Evolutionary conservation across 768 basidiomycete genomes (phyloP), one percentile per base, ranked within the genome.

Genomic region (Mycena metata): DNA sequence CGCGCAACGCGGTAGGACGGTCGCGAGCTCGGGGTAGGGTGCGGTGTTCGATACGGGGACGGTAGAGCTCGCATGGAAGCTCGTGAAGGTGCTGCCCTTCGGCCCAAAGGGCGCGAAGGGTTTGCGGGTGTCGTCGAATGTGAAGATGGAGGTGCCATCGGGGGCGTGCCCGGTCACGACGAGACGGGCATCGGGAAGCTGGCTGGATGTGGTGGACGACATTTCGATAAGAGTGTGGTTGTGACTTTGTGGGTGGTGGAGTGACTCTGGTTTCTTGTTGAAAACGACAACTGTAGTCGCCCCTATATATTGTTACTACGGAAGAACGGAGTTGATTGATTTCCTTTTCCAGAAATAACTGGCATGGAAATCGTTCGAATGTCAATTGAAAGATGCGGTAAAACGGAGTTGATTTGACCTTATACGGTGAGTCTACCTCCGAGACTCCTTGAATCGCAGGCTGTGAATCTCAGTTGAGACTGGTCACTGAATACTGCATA

Each of bases 1-100:
- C 30, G 59, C 45, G 60, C 60, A 61, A 23, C 55, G 66, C 35
- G 66, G 66, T 39, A 67, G 59, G 26, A 51, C 55, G 7, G 35
- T 13, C 16, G 60, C 35, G 33, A 58, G 52, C 46, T 62, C 66
- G 66, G 66, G 66, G 47, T 21, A 36, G 9, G 66, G 60, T 12
- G 55, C 54, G 54, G 55, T 67, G 55, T 62, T 67, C 35, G 66
- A 67, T 7, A 55, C 60, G 24, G 66, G 66, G 21, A 62, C 54
- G 46, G 35, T 39, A 42, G 52, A 43, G 66, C 59, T 67, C 30
- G 66, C 54, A 36, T 67, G 66, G 54, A 67, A 62, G 54, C 30
- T 61, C 19, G 55, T 58, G 55, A 67, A 62, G 21, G 24, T 54
- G 5, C 13, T 23, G 35, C 52, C 39, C 0, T 47, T 30, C 33